phyloP scores from a whole-genome alignment of 2,329 filamentous ascomycete genomes.

The Aspergillus japonicus region DNA sequence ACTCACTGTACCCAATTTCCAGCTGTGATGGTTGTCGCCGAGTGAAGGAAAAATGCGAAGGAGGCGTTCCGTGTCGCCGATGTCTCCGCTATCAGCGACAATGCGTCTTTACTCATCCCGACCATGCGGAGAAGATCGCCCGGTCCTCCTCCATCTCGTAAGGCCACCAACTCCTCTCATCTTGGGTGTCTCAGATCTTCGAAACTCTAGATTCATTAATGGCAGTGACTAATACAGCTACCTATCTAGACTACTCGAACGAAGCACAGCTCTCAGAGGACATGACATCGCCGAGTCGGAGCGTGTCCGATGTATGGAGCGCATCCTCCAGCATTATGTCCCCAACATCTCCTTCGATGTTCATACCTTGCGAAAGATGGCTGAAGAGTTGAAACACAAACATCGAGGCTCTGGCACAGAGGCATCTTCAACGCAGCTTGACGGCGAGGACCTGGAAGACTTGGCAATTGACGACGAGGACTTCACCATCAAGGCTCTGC shows the following conservation, averaged over 20 bases:
- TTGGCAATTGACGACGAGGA: constrained; percentile 43
- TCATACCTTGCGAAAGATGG: constrained; percentile 44
- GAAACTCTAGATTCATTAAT: background rate
- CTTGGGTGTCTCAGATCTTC: too few species aligned
- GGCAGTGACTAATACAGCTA: background rate
- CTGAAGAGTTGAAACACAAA: constrained; percentile 44
- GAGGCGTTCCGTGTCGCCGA: constrained; percentile 54
- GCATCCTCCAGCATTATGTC: constrained; percentile 49
- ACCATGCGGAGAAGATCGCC: constrained; percentile 32
- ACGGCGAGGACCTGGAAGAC: constrained; percentile 40
- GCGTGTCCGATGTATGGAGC: constrained; percentile 47
- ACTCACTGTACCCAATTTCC: background rate
- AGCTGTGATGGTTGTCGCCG: constrained; percentile 57
- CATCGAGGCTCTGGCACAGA: constrained; percentile 33
- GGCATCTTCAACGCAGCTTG: constrained; percentile 28
- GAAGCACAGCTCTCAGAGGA: constrained; percentile 30
- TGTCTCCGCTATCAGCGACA: constrained; percentile 53
- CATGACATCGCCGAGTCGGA: constrained; percentile 39
- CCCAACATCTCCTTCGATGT: constrained; percentile 47
- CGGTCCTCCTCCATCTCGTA: constrained; percentile 36
- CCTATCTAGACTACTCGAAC: constrained; percentile 29
- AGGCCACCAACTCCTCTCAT: constrained; percentile 13
- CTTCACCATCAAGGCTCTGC: constrained; percentile 41
- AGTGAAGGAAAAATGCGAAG: constrained; percentile 58
- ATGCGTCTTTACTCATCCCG: constrained; percentile 49